These are phyloP conservation scores for Starmerella apicola DNA, from an alignment of 805 yeast species.

Conservation along the genomic window DNA sequence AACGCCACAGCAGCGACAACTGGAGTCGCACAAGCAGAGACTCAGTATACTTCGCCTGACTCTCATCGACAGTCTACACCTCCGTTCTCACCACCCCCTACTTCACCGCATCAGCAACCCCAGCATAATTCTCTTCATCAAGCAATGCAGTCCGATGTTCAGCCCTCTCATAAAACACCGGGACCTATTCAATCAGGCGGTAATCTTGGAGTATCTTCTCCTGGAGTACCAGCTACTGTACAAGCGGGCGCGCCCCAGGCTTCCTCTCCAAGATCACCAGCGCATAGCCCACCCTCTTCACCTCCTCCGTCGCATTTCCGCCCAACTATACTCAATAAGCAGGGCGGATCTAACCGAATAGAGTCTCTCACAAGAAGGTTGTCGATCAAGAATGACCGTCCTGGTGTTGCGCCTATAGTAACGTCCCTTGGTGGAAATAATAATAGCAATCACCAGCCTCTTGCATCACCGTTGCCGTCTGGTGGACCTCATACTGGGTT, in stretches of 20 bases:
- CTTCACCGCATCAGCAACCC: neutral
- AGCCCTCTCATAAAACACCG: neutral
- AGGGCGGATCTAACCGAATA: slow-evolving; percentile 1
- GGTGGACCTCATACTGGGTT: neutral
- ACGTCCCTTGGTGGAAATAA: slow-evolving; percentile 4
- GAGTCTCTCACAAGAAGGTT: slow-evolving; percentile 21
- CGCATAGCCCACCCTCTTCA: neutral
- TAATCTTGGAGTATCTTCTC: neutral
- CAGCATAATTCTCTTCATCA: neutral
- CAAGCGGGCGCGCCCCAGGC: neutral
- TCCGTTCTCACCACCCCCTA: too few species aligned
- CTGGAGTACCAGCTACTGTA: neutral
- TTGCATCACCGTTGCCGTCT: neutral
- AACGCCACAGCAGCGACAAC: neutral
- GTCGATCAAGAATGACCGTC: slow-evolving; percentile 16
- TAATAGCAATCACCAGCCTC: neutral
- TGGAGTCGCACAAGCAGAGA: neutral
- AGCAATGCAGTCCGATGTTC: neutral
- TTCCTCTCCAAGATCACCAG: neutral
- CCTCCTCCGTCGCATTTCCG: neutral
- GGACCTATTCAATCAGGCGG: too few species aligned
- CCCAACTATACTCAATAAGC: neutral
- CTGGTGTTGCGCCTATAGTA: slow-evolving; percentile 16
- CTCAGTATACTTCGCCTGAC: neutral
- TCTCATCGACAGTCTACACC: neutral